These are phyloP conservation scores for Chrysanthemum seticuspe DNA, from an alignment of 129 eudicot species.

Conservation along the genomic window DNA sequence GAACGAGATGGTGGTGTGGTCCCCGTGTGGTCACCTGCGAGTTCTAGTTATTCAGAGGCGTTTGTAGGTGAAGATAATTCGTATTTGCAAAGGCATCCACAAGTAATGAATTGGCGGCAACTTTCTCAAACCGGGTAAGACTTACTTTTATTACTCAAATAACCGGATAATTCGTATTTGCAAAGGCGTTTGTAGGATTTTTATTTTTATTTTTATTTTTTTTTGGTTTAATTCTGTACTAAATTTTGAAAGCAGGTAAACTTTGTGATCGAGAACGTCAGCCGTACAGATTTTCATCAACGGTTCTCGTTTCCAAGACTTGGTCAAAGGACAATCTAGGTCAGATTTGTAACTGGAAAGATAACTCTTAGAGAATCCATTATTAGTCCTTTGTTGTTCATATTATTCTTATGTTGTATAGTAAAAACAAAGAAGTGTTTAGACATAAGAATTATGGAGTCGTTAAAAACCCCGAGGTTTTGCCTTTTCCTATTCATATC, in stretches of 20 bases:
- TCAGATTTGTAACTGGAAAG: constrained; percentile 29
- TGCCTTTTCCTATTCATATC: constrained; percentile 12
- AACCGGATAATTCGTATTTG: no score
- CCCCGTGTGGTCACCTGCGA: constrained; percentile 91
- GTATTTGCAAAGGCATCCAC: constrained; percentile 85
- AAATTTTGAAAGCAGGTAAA: constrained; percentile 23
- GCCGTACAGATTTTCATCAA: constrained; percentile 23
- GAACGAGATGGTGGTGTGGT: constrained; percentile 83
- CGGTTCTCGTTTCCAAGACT: constrained; percentile 6
- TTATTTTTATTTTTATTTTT: background rate
- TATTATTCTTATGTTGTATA: constrained; percentile 51
- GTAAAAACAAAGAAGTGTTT: constrained; percentile 31
- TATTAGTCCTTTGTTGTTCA: constrained; percentile 30
- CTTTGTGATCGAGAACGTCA: constrained; percentile 7
- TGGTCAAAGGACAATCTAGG: constrained; percentile 11
- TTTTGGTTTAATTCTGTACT: background rate
- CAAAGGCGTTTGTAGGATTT: no score
- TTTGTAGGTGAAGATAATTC: constrained; percentile 64
- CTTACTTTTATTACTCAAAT: background rate
- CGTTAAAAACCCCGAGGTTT: constrained; percentile 36
- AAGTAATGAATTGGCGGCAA: constrained; percentile 66
- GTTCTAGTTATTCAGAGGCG: constrained; percentile 59
- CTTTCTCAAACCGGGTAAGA: constrained; percentile 94
- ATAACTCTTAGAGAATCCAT: constrained; percentile 21
- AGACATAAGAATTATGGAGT: constrained; percentile 37